Percentiles rank a stretch among this genome's conserved stretches.
phyloP scores from a whole-genome alignment of 345 rosid genomes.

The Lumnitzera racemosa region DNA sequence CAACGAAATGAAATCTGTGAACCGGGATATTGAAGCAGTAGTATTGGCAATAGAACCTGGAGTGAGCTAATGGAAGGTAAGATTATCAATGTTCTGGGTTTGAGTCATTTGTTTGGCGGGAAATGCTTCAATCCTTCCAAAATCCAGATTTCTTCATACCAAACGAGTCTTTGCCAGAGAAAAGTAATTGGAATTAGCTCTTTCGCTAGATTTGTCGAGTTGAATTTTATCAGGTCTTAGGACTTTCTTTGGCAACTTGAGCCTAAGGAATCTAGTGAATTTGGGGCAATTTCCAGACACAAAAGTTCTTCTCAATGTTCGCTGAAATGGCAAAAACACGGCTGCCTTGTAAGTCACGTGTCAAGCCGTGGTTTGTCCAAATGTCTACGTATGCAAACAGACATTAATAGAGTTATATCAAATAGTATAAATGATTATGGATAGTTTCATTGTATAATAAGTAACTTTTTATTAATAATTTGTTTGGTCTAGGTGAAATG shows the following conservation, averaged over 20 bases:
- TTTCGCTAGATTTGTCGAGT: conserved; percentile 17
- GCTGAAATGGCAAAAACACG: conserved; percentile 28
- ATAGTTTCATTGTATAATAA: too few species aligned
- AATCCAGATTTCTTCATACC: conserved; percentile 12
- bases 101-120: conserved; percentile 22
- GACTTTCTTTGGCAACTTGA: conserved; percentile 27
- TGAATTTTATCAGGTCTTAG: conserved; percentile 14
- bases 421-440: too few species aligned
- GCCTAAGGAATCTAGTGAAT: conserved; percentile 10
- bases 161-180: conserved; percentile 6
- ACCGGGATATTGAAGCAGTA: conserved; percentile 28
- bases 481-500: too few species aligned
- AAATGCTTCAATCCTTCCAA: conserved; percentile 26
- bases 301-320: conserved; percentile 16
- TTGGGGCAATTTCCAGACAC: conserved; percentile 18
- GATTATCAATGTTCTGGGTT: conserved; percentile 29
- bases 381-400: too few species aligned
- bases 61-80: conserved; percentile 14
- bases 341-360: conserved; percentile 33
- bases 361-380: too few species aligned
- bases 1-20: conserved; percentile 21
- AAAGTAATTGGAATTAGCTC: background rate
- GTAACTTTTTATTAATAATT: too few species aligned
- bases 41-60: conserved; percentile 19
- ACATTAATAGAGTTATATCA: too few species aligned